A percentile compares a stretch with the other conserved stretches of the same genome.
phyloP scores from a whole-genome alignment of 768 basidiomycete genomes.

The Mycena amicta region DNA sequence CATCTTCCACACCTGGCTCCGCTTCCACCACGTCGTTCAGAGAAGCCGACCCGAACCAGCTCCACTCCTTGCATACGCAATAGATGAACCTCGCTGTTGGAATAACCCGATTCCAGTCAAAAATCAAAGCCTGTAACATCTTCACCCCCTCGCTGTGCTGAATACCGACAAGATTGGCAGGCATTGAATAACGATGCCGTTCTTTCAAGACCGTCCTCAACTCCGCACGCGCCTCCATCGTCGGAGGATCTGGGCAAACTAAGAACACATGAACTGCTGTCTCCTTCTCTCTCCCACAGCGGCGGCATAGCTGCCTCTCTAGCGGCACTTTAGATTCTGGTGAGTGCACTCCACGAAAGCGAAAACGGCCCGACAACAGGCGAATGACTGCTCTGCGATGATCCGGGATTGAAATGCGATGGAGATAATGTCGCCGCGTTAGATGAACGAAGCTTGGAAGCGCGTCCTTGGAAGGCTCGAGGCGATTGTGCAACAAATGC shows the following conservation, averaged over 20 bases:
- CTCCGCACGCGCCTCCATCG: background rate
- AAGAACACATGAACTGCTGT: background rate
- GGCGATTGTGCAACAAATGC: background rate
- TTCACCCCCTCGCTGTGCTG: background rate
- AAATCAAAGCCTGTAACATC: background rate
- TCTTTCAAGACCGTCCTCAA: background rate
- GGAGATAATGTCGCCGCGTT: background rate
- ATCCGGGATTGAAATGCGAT: background rate
- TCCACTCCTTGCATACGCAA: background rate
- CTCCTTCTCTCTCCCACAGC: background rate
- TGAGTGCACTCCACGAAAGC: background rate
- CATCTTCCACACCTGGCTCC: background rate
- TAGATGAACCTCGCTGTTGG: background rate
- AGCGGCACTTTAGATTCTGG: background rate
- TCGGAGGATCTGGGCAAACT: background rate
- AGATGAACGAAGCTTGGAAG: background rate
- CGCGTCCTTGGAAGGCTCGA: background rate
- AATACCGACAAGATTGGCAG: background rate
- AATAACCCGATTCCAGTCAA: background rate
- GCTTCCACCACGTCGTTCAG: background rate
- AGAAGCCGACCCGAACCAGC: background rate
- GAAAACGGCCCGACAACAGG: background rate
- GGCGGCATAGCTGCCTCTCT: background rate
- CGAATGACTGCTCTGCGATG: background rate
- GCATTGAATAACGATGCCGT: background rate